Base-by-base conservation (phyloP, 495 filamentous ascomycete genomes). In the Xylaria sp. region DNA sequence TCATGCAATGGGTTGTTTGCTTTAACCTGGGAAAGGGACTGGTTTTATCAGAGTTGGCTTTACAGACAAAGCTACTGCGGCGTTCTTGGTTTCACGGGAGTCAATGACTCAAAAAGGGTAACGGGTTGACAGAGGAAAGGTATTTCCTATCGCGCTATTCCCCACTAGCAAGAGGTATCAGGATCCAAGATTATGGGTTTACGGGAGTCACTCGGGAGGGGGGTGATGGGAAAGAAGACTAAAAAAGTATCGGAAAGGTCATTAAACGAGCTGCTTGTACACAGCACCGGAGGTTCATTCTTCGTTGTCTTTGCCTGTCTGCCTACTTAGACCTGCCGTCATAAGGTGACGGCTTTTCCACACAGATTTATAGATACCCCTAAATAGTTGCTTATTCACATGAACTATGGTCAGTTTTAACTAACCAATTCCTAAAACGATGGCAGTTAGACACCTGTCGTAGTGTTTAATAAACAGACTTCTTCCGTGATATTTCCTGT, bases 281-380 rank as follows among this genome's bases (percentile, higher is more conserved):
- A 37, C 14, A 12, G 43, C 29, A n/a, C 14, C 11, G 15, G 26
- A 66, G 19, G 19, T 44, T 62, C 14, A 41, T 43, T 44, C 24
- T 62, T 44, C 59, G 9, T 58, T n/a, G 19, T 37, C n/a, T 37
- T 35, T 59, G 19, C 52, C 52, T 55, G 61, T 43, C 26, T 46
- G 62, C 35, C 44, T 66, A 44, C 29, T 24, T 52, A 66, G 62
- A 66, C 62, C n/a, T 52, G 29, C 44, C 62, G 44, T 37, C 44
- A 52, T 24, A 29, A 29, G 14, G 31, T 33, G 62, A 66, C 44
- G 24, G 17, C 31, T 6, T 35, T 52, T 40, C 44, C 12, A 12
- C 14, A 7, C 41, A 46, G 62, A 52, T 66, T 52, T 52, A 40
- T 66, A 52, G 62, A 66, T 66, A 66, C 62, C 62, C 61, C 46